phyloP scores from a whole-genome alignment of 2,329 filamentous ascomycete species.

The Colletotrichum sansevieriae region DNA sequence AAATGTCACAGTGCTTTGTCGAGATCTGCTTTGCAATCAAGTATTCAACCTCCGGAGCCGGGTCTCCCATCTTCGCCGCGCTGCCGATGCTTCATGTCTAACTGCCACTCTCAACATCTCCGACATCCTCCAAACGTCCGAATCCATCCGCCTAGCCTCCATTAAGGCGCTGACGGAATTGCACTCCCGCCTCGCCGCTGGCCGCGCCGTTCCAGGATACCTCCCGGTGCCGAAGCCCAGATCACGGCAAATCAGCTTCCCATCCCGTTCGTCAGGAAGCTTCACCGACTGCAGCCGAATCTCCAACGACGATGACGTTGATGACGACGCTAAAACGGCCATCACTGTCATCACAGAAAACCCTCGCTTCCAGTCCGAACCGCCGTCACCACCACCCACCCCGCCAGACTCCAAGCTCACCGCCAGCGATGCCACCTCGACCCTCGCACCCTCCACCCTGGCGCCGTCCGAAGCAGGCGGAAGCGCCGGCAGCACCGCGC shows the following conservation, averaged over 20 bases:
- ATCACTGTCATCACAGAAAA: conserved; percentile 46
- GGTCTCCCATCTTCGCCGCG: conserved; percentile 46
- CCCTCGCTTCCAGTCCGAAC: conserved; percentile 46
- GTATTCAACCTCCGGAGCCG: conserved; percentile 46
- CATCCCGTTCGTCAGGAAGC: not conserved
- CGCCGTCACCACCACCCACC: conserved; percentile 49
- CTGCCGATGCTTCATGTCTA: conserved; percentile 36
- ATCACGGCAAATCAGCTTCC: conserved; percentile 36
- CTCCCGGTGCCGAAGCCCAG: conserved; percentile 45
- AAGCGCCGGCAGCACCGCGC: conserved; percentile 5
- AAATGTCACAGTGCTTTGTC: conserved; percentile 42
- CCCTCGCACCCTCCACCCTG: conserved; percentile 37
- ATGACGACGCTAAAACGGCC: conserved; percentile 45
- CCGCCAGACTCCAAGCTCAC: conserved; percentile 44
- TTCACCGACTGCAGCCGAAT: conserved; percentile 14
- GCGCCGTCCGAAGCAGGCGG: conserved; percentile 33
- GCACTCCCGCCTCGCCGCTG: conserved; percentile 51
- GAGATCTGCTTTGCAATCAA: conserved; percentile 47
- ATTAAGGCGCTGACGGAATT: conserved; percentile 52
- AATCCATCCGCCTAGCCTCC: conserved; percentile 49
- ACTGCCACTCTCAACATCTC: conserved; percentile 50
- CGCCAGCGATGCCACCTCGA: conserved; percentile 45
- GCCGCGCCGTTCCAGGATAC: conserved; percentile 48
- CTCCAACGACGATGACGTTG: conserved; percentile 11
- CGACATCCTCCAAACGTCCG: conserved; percentile 51